Conservation (phyloP, 139 green algal species). For the Micractinium sp. region DNA sequence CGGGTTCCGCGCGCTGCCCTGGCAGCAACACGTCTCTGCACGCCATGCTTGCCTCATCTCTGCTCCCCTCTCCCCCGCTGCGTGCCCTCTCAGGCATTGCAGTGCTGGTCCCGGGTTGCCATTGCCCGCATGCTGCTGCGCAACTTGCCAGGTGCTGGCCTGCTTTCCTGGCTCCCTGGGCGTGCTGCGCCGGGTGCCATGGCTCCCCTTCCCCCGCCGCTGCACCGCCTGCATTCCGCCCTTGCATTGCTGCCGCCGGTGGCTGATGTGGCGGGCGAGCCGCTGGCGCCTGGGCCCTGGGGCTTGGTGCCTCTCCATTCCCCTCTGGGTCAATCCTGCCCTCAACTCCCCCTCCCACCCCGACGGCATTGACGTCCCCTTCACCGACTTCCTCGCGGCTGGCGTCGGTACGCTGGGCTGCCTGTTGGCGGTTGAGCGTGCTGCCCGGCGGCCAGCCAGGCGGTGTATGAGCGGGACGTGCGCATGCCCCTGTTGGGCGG, state of each 20-base stretch:
- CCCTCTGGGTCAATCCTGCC: neutral
- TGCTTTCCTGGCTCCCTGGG: neutral
- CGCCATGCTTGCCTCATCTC: neutral
- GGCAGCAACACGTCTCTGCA: neutral
- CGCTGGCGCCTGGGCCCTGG: neutral
- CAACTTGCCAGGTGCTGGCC: neutral
- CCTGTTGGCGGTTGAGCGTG: neutral
- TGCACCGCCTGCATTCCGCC: neutral
- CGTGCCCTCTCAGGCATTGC: too few relatives aligned
- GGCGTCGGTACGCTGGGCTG: neutral
- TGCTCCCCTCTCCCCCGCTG: neutral
- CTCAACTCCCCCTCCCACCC: neutral
- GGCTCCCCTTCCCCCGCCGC: neutral
- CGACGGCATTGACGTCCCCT: constrained; percentile 2
- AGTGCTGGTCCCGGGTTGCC: neutral
- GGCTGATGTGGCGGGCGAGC: neutral
- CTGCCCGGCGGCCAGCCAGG: too few relatives aligned
- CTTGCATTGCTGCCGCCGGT: neutral
- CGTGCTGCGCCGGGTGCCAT: neutral
- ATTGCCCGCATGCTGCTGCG: neutral
- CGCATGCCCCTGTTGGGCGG: too few relatives aligned
- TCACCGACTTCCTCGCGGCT: neutral
- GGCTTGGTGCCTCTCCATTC: neutral
- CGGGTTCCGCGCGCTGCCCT: neutral
- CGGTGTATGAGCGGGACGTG: too few relatives aligned